Evolutionary conservation across 1,139 yeast genomes (phyloP), one percentile per base, ranked within the genome.

Genomic region (Scheffersomyces stambukii): DNA sequence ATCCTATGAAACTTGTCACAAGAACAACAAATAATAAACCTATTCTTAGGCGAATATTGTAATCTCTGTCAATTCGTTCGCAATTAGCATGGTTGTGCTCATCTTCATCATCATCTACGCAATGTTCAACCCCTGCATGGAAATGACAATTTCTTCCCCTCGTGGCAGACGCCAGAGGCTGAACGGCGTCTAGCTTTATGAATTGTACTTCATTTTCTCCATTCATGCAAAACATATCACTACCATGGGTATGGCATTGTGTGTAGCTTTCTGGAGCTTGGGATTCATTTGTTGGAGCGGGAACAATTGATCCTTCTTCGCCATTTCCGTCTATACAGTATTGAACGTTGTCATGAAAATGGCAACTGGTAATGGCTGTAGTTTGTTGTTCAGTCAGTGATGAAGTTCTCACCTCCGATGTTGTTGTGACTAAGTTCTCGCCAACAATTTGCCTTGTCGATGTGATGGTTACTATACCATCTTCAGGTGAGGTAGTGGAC

Each of bases 51-150:
- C 45, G 47, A 33, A 56, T 58, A 30, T 53, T 38, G 33, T 43
- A 55, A 28, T 42, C 36, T 23, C 50, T 47, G 7, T 46, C 52
- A 5, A 39, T 31, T 6, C 31, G 28, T 36, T 58, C 55, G 21
- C 47, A 39, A 4, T 29, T 27, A 15, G 21, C 16, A 4, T 19
- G 31, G n/a, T 18, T 5, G 8, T 18, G 8, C n/a, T n/a, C n/a
- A 14, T 43, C 47, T 9, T 12, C 27, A 20, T 31, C 38, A 7
- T 30, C 50, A 18, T 39, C 45, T 2, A 48, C 51, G 40, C 66
- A 60, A 41, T 60, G 66, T 33, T 60, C 66, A 5, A 60, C 65
- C 8, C 66, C 66, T 19, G 64, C 66, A 37, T 60, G 66, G 43
- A 55, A 59, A 35, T 60, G 66, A 34, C 66, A 60, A 25, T 50